Evolutionary conservation across 805 yeast species (phyloP).

Genomic region (Pichia sporocuriosa): DNA sequence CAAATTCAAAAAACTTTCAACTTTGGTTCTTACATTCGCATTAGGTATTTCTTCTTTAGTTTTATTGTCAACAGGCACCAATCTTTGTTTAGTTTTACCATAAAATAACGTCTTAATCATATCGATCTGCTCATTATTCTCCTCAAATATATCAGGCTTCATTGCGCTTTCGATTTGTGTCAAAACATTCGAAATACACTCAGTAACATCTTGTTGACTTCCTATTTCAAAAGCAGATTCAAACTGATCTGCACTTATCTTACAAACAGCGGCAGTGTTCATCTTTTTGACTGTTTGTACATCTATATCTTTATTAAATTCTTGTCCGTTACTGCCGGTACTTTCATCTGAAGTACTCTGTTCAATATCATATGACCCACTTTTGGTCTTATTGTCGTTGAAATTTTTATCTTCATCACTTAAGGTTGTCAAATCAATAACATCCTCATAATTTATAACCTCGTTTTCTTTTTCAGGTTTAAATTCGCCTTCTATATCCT

Average conservation of each 20-base stretch:
- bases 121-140: slow-evolving; percentile 78
- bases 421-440: not conserved
- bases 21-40: slow-evolving; percentile 38
- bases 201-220: slow-evolving; percentile 95
- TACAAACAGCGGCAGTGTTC: slow-evolving; percentile 26
- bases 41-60: slow-evolving; percentile 26
- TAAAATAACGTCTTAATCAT: slow-evolving; percentile 72
- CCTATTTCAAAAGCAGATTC: slow-evolving; percentile 75
- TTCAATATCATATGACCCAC: not conserved
- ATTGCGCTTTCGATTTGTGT: slow-evolving; percentile 87
- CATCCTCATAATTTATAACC: not conserved
- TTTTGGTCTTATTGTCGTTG: not conserved
- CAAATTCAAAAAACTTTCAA: slow-evolving; percentile 74
- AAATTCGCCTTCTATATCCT: not conserved
- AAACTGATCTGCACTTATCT: slow-evolving; percentile 54
- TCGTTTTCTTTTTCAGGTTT: not conserved
- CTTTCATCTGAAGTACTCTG: slow-evolving; percentile 7
- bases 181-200: slow-evolving; percentile 89
- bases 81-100: slow-evolving; percentile 77
- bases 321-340: not conserved
- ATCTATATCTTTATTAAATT: not conserved
- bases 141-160: slow-evolving; percentile 56
- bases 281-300: no score
- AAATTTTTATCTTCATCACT: not conserved
- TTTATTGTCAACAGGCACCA: slow-evolving; percentile 41